Base-by-base conservation (phyloP, 2,329 filamentous ascomycete species). In the Venturia oleaginea region DNA sequence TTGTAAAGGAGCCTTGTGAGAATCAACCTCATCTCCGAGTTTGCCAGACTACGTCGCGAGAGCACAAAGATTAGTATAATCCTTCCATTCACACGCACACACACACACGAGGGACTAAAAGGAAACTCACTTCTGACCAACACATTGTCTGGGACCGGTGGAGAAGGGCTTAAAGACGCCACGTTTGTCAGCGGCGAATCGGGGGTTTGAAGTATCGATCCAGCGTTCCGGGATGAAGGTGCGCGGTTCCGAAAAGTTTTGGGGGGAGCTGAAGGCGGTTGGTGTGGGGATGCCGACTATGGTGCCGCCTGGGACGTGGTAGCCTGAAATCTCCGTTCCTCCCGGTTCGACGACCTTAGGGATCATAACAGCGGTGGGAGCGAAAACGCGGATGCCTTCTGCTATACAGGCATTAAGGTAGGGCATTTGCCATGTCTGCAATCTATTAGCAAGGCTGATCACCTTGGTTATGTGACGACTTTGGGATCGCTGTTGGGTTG, bases 281-380 rank as follows among this genome's bases (percentile, higher is more conserved):
- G n/a, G 24, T n/a, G 2, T 10, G 13, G 22, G 43, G 40, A 62
- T 34, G 7, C 38, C 38, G 24, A 62, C 60, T 1, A 46, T 1
- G 5, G 60, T 51, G 10, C 59, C 59, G 15, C 34, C 37, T 10
- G 59, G 37, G 7, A 61, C 59, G 4, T 43, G 2, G 27, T 32
- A 32, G 11, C 59, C 59, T n/a, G 43, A 42, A 24, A 63, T 55
- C 2, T 2, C 57, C 1, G 40, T 13, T 24, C 61, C 61, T 8
- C 24, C 46, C 19, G 34, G 27, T 67, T 65, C 69, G 70, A 13
- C 73, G 70, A 34, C 75, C 60, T 61, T 66, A 71, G 40, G 68
- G 63, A 4, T 70, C 72, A 17, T 67, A 68, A 27, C 74, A 67
- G 13, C 3, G 8, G 22, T 1, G 46, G 46, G 1, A 13, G 46